A percentile compares a stretch with the other conserved stretches of the same genome.
phyloP scores from a whole-genome alignment of 805 yeast genomes.

The Candida coquimbonensis region DNA sequence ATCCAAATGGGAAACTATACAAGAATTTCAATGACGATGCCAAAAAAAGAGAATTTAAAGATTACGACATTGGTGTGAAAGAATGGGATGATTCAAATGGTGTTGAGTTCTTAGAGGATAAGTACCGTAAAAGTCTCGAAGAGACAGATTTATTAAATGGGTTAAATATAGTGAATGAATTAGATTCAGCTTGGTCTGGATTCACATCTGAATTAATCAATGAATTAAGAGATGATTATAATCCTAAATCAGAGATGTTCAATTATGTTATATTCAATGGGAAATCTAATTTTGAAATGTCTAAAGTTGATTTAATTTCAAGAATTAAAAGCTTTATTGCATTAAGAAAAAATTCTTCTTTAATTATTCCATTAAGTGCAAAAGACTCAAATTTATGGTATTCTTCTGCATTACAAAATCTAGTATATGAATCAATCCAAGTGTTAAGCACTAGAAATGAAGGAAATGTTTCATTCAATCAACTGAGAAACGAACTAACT shows the following conservation, averaged over 20 bases:
- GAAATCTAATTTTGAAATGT: conserved; percentile 11
- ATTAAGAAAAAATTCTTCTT: conserved; percentile 40
- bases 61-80: conserved; percentile 48
- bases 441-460: conserved; percentile 32
- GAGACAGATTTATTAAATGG: conserved; percentile 72
- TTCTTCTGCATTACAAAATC: conserved; percentile 28
- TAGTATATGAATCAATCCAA: conserved; percentile 40
- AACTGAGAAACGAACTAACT: conserved; percentile 35
- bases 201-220: conserved; percentile 45
- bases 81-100: conserved; percentile 42
- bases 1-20: conserved; percentile 21
- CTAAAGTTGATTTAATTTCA: conserved; percentile 23
- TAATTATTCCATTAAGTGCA: conserved; percentile 49
- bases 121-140: conserved; percentile 60
- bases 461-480: conserved; percentile 32
- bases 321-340: conserved; percentile 41
- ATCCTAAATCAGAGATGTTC: conserved; percentile 40
- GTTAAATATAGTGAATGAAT: conserved; percentile 58
- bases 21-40: conserved; percentile 11
- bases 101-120: conserved; percentile 49
- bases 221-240: conserved; percentile 63
- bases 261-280: conserved; percentile 40
- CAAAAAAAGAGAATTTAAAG: conserved; percentile 35
- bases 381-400: conserved; percentile 35
- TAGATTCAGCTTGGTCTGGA: conserved; percentile 85